Base-by-base conservation (phyloP, 2,329 filamentous ascomycete genomes). In the Ceratocystis lukuohia region DNA sequence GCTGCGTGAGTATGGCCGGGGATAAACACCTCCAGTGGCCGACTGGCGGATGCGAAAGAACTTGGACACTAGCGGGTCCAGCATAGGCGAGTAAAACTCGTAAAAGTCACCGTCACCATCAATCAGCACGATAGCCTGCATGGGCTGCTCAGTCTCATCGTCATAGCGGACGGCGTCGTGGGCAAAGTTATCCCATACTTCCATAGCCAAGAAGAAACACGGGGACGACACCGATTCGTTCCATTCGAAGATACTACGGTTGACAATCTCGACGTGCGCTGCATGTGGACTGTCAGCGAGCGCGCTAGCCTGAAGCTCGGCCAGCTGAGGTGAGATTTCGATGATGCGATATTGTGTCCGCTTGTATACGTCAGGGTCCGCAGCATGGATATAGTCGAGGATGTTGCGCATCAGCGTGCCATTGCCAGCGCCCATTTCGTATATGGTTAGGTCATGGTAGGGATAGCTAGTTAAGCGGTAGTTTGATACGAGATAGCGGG, bases 391-490 rank as follows among this genome's bases (percentile, higher is more conserved):
- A 76, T 95, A 96, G 79, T 99, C 93, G 69, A 99, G 82, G 67
- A 99, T 92, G 76, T 99, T 99, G 74, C 94, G 82, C 94, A 99
- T 99, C 74, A 99, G 83, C 0, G 95, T 99, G 69, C 94, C 94
- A 72, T 96, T 93, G 71, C 94, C 94, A 48, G 94, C 94, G 64
- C 94, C 94, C 88, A 99, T 96, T 75, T 99, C 94, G 82, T 96
- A 99, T 75, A 99, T 95, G 72, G 96, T 89, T 64, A 99, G 83
- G 76, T 99, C 94, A 76, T 96, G 87, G 79, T 97, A 96, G 1
- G 94, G 94, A 74, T 94, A 97, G 66, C 91, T 84, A 57, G 89
- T 90, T 74, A 96, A 84, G 74, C 94, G 91, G 82, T 99, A 99
- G 78, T 99, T 96, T 70, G 90, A 87, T 70, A 97, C 87, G 57